These are phyloP conservation scores for Venturia oleaginea DNA, from an alignment of 2,329 filamentous ascomycete genomes.

Conservation along the genomic window DNA sequence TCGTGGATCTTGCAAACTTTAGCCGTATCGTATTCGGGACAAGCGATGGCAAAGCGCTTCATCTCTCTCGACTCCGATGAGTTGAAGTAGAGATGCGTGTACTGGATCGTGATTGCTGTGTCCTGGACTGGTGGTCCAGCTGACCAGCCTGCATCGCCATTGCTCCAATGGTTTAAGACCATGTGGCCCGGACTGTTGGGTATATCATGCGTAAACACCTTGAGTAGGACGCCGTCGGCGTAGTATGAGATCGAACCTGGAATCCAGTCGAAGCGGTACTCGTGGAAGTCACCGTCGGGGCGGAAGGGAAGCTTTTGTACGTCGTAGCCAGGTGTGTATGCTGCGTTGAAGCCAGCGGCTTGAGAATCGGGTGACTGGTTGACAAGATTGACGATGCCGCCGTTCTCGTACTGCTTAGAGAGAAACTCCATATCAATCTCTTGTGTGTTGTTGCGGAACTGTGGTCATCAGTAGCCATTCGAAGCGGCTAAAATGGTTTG, in stretches of 20 bases:
- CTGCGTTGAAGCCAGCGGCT: constrained; percentile 52
- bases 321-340: constrained; percentile 48
- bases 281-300: constrained; percentile 58
- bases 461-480: background rate
- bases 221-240: constrained; percentile 51
- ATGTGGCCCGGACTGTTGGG: constrained; percentile 56
- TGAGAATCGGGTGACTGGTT: constrained; percentile 57
- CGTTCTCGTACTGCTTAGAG: constrained; percentile 55
- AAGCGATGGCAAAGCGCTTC: background rate
- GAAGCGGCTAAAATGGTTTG: background rate
- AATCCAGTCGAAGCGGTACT: constrained; percentile 72
- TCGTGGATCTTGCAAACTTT: constrained; percentile 6
- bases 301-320: constrained; percentile 55
- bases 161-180: constrained; percentile 69
- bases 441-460: constrained; percentile 71
- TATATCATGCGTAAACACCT: constrained; percentile 47
- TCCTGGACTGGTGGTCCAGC: constrained; percentile 57
- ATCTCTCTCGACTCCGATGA: constrained; percentile 31
- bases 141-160: constrained; percentile 63
- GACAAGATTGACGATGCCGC: constrained; percentile 56
- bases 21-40: background rate
- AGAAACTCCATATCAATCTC: constrained; percentile 78
- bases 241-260: constrained; percentile 57
- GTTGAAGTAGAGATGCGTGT: constrained; percentile 76
- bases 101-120: constrained; percentile 54